Evolutionary conservation across 2,329 filamentous ascomycete genomes (phyloP).

Genomic region (Microsporum audouinii): DNA sequence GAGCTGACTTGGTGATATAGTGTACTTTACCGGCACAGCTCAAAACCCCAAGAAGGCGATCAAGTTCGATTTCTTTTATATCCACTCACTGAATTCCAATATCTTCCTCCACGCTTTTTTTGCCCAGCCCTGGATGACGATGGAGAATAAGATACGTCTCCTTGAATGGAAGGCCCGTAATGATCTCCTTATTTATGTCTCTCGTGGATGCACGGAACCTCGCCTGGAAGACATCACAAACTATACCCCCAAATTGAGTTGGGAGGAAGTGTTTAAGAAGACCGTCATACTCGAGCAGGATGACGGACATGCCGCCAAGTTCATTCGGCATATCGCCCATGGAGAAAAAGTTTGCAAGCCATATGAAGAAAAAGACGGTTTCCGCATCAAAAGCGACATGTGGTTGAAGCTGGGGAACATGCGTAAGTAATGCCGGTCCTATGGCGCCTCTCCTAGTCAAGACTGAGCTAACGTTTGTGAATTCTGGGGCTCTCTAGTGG

Average conservation of each 20-base stretch:
- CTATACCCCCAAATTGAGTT: conserved; percentile 46
- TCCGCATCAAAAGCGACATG: conserved; percentile 32
- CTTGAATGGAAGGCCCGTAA: conserved; percentile 72
- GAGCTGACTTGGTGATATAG: conserved; percentile 18
- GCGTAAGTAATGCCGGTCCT: conserved; percentile 22
- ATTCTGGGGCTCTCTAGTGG: background rate
- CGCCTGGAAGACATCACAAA: conserved; percentile 46
- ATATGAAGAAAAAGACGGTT: conserved; percentile 24
- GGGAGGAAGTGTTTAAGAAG: conserved; percentile 36
- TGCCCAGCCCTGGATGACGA: conserved; percentile 48
- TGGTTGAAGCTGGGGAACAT: conserved; percentile 38
- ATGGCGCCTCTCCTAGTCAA: conserved; percentile 27
- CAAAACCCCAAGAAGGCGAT: conserved; percentile 52
- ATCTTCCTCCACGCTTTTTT: conserved; percentile 60
- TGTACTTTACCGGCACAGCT: conserved; percentile 50
- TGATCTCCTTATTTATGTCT: conserved; percentile 64
- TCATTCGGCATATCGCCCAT: conserved; percentile 57
- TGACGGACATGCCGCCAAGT: conserved; percentile 72
- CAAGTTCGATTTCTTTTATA: conserved; percentile 74
- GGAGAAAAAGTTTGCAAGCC: conserved; percentile 43
- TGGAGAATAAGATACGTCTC: conserved; percentile 52
- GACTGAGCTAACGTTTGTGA: background rate
- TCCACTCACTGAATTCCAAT: conserved; percentile 67
- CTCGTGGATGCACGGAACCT: conserved; percentile 52
- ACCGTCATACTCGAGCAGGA: conserved; percentile 44